Evolutionary conservation across 495 filamentous ascomycete species (phyloP), one percentile per base, ranked within the genome.

Genomic region (Tuber indicum): DNA sequence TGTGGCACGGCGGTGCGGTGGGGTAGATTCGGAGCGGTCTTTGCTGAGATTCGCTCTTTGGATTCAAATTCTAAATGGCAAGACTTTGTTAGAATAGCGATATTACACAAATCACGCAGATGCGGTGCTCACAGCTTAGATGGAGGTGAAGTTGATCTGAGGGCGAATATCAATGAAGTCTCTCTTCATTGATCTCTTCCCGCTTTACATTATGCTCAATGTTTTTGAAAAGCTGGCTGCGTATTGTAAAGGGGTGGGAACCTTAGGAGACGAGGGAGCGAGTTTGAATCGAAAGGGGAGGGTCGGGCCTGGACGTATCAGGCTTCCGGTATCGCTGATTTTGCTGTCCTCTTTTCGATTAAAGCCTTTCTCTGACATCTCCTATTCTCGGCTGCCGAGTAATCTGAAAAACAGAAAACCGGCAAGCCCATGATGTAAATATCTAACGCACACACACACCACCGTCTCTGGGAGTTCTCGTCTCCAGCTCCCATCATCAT

Each of bases 401-500:
- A 4, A 36, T 66, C 58, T 66, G 32, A 66, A 66, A 10, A 62
- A 62, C 52, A 62, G 52, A 66, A 66, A 66, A 66, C 58, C 14
- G 1, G 26, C 58, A 19, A 36, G 58, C 58, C 58, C 14, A 66
- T 36, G 58, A 66, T 66, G 32, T 66, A 36, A 66, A 66, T 66
- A 26, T 66, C 58, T 66, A 66, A 66, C 52, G 16, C 58, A 66
- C 32, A 26, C 58, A 66, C 58, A 66, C 58, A 66, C 26, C 58
- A 36, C 14, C 58, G 58, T 66, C 58, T 66, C 36, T 14, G 58
- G 58, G 14, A 36, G 58, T 26, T 66, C 58, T 66, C 58, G 26
- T 66, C 58, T 66, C 58, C 58, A 66, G 58, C 58, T 66, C 58
- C 58, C 58, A 66, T 66, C 58, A 66, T 66, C 58, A 66, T 19